Conservation (phyloP, 129 eudicot species). For the Saposhnikovia divaricata region DNA sequence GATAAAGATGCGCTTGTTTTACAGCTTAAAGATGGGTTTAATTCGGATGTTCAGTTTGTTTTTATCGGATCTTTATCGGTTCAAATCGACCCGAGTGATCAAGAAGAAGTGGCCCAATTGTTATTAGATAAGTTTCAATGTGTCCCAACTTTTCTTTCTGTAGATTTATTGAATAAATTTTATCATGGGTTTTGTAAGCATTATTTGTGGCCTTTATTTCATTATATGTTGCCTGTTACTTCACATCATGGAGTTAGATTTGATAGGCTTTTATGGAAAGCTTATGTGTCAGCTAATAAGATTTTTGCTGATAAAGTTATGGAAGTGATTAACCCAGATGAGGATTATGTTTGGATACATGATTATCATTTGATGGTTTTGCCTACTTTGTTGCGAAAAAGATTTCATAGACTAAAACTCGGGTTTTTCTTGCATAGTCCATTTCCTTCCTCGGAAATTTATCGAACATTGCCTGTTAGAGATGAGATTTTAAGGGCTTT, state of each 20-base stretch:
- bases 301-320: conserved; percentile 72
- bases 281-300: conserved; percentile 76
- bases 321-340: conserved; percentile 84
- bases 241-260: conserved; percentile 50
- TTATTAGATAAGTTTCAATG: conserved; percentile 62
- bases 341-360: conserved; percentile 89
- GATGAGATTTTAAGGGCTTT: conserved; percentile 71
- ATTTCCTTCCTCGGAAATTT: conserved; percentile 76
- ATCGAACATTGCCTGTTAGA: conserved; percentile 74
- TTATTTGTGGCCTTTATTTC: conserved; percentile 90
- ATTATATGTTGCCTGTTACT: conserved; percentile 73
- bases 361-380: conserved; percentile 91
- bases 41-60: conserved; percentile 47
- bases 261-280: conserved; percentile 61
- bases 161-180: conserved; percentile 47
- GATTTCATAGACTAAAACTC: conserved; percentile 53
- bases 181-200: conserved; percentile 97
- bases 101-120: conserved; percentile 64
- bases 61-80: conserved; percentile 59
- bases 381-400: conserved; percentile 73
- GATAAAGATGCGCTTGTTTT: conserved; percentile 68
- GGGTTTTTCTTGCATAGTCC: conserved; percentile 91
- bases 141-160: conserved; percentile 66
- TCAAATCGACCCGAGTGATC: conserved; percentile 59
- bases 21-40: conserved; percentile 74